These are phyloP conservation scores for Pterocarpus santalinus DNA, from an alignment of 306 rosid species.

Conservation along the genomic window DNA sequence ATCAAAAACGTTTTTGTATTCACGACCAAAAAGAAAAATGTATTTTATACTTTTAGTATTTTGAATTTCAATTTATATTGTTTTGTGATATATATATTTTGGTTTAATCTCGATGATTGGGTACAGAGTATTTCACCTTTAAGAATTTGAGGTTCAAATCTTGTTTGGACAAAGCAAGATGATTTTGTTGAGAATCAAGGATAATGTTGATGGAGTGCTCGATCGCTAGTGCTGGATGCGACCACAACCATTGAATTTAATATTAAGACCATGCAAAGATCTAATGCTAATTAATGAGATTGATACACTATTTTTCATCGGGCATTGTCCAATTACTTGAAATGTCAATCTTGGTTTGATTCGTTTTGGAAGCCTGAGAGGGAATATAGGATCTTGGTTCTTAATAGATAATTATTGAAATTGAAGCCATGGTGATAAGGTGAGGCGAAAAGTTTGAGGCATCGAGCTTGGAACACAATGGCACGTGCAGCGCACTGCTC, in stretches of 20 bases:
- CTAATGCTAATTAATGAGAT: no score
- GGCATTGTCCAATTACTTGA: no score
- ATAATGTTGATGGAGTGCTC: not conserved
- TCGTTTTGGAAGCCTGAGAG: not conserved
- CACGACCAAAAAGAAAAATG: no score
- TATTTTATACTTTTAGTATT: no score
- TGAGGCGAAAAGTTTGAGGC: not conserved
- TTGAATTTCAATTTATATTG: no score
- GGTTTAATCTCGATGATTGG: no score
- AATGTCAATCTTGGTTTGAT: not conserved
- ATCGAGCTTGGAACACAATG: not conserved
- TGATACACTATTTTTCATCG: no score
- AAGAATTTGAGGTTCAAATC: not conserved
- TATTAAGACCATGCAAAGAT: no score
- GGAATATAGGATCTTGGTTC: not conserved
- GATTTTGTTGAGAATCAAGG: not conserved
- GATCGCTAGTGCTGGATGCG: no score
- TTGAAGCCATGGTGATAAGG: not conserved
- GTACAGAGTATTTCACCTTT: not conserved
- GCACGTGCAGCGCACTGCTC: constrained; percentile 30
- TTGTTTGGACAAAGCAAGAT: not conserved
- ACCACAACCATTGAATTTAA: no score
- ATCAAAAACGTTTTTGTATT: no score
- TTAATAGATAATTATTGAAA: not conserved
- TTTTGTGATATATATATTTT: no score